Conservation (phyloP, 768 basidiomycete species). For the Mycena galericulata region DNA sequence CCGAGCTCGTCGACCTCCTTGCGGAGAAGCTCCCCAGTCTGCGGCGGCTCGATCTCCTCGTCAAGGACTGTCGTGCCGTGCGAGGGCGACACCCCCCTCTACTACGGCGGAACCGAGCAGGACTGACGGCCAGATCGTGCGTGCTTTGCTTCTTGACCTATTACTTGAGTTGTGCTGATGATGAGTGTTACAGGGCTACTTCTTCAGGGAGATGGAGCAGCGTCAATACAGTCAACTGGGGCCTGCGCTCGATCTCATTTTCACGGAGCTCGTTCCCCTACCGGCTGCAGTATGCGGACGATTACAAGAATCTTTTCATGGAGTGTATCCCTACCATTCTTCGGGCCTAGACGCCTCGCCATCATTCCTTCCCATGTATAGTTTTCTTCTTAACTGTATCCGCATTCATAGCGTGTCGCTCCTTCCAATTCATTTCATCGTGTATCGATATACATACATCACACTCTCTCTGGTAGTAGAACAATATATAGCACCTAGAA, state of each 20-base stretch:
- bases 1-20: conserved; percentile 56
- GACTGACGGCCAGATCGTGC: conserved; percentile 41
- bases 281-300: conserved; percentile 43
- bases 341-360: no score
- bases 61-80: conserved; percentile 52
- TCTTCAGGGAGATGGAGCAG: conserved; percentile 50
- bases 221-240: conserved; percentile 48
- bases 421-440: no score
- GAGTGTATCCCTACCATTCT: conserved; percentile 45
- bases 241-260: conserved; percentile 47
- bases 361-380: background rate
- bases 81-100: conserved; percentile 35
- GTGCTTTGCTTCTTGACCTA: background rate
- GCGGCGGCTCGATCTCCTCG: conserved; percentile 51
- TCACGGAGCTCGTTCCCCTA: conserved; percentile 48
- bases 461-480: background rate
- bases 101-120: conserved; percentile 31
- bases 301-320: conserved; percentile 48
- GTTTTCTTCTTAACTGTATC: conserved; percentile 1
- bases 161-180: background rate
- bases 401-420: background rate
- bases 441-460: background rate
- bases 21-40: conserved; percentile 51
- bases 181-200: conserved; percentile 39
- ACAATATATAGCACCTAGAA: no score